Conservation (phyloP, 768 basidiomycete species). For the Kwoniella sp. region DNA sequence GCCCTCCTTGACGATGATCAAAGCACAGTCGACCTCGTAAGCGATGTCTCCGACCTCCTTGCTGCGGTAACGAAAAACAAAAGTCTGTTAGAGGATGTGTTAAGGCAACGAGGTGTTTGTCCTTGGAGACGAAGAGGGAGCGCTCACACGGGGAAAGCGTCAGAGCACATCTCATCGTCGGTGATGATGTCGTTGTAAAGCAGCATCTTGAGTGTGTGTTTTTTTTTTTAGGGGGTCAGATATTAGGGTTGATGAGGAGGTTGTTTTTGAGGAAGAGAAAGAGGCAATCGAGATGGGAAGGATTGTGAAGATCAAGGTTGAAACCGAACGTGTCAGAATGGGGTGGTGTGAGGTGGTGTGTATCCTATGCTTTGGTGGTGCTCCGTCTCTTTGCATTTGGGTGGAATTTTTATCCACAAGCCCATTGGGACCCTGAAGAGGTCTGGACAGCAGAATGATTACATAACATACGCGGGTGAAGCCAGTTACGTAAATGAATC, state of each 20-base stretch:
- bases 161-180: slow-evolving; percentile 89
- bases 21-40: slow-evolving; percentile 81
- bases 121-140: neutral
- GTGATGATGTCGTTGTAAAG: slow-evolving; percentile 62
- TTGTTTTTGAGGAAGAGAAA: neutral
- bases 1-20: slow-evolving; percentile 71
- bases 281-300: neutral
- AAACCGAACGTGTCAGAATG: neutral
- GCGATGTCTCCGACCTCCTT: slow-evolving; percentile 76
- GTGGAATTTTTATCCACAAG: slow-evolving; percentile 1
- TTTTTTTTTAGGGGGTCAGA: neutral
- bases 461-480: too few relatives aligned
- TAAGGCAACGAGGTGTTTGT: neutral
- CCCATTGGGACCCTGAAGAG: too few relatives aligned
- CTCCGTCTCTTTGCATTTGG: neutral
- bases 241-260: neutral
- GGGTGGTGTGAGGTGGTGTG: too few relatives aligned
- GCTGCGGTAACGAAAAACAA: slow-evolving; percentile 57
- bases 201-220: slow-evolving; percentile 47
- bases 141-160: slow-evolving; percentile 82
- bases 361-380: neutral
- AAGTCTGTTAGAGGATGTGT: neutral
- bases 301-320: neutral
- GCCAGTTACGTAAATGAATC: too few relatives aligned
- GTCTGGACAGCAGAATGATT: too few relatives aligned